These are phyloP conservation scores for Arachis stenosperma DNA, from an alignment of 306 rosid genomes.

Conservation along the genomic window DNA sequence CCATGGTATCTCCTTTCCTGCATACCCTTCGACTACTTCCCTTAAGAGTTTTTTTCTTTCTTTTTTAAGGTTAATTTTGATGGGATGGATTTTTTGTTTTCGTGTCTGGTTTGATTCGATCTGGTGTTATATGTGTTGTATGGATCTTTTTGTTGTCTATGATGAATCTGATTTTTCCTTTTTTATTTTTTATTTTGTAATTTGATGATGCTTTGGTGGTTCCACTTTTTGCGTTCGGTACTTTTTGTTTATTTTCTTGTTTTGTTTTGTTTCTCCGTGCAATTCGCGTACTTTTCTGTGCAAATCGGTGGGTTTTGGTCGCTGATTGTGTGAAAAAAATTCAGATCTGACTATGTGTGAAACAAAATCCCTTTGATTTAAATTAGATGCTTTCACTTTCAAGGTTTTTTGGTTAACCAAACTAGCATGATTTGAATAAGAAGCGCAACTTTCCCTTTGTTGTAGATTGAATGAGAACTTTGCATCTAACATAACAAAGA, in stretches of 20 bases:
- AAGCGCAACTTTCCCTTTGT: not conserved
- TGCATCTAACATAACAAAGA: not conserved
- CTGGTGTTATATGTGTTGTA: not conserved
- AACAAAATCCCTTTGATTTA: not conserved
- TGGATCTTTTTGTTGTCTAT: not conserved
- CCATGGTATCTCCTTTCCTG: slow-evolving; percentile 25
- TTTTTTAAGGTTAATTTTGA: not conserved
- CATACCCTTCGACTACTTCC: not conserved
- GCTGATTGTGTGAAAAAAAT: not conserved
- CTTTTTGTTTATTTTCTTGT: not conserved
- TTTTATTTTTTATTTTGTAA: not conserved
- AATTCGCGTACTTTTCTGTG: not conserved
- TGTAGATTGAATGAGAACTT: not conserved
- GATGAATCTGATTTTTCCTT: not conserved
- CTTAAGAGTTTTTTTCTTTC: not conserved
- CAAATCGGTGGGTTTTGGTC: not conserved
- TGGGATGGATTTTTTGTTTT: not conserved
- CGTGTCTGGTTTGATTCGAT: not conserved
- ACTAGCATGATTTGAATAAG: not conserved
- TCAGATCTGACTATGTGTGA: slow-evolving; percentile 30
- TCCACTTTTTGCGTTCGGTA: not conserved
- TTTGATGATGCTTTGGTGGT: not conserved
- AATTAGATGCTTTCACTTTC: not conserved
- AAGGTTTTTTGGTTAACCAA: not conserved
- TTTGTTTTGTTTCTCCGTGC: not conserved